Percentiles rank a stretch among this genome's conserved stretches.
Conservation (phyloP, 2,329 filamentous ascomycete genomes). For the Neophaeococcomyces mojaviensis region DNA sequence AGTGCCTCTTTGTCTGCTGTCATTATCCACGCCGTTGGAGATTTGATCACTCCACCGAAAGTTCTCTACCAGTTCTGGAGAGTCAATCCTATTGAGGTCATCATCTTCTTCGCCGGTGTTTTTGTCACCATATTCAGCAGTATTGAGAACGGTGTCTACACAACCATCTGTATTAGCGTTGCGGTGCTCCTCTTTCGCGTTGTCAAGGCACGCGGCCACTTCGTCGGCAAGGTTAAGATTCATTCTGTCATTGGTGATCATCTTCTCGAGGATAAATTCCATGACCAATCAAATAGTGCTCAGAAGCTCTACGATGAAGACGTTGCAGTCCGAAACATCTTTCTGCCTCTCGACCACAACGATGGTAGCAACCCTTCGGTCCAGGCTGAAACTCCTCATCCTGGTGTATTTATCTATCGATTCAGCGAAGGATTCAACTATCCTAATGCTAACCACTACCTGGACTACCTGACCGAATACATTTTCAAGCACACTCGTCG, state of each 20-base stretch:
- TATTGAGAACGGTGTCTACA: constrained; percentile 91
- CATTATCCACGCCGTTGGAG: constrained; percentile 92
- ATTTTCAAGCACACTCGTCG: constrained; percentile 67
- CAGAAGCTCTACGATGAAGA: constrained; percentile 22
- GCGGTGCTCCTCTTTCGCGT: constrained; percentile 76
- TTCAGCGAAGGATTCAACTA: constrained; percentile 96
- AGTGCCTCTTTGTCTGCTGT: constrained; percentile 72
- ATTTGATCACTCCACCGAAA: constrained; percentile 84
- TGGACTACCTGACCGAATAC: constrained; percentile 66
- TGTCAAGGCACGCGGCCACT: constrained; percentile 71
- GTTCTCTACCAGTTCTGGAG: constrained; percentile 93
- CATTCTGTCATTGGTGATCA: constrained; percentile 77
- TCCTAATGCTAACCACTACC: constrained; percentile 81
- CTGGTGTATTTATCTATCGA: constrained; percentile 90
- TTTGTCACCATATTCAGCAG: constrained; percentile 78
- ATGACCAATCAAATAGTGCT: constrained; percentile 17
- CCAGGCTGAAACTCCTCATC: constrained; percentile 71
- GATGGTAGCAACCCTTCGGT: constrained; percentile 87
- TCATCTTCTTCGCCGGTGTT: constrained; percentile 91
- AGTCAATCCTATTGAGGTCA: constrained; percentile 78
- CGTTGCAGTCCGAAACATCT: constrained; percentile 58
- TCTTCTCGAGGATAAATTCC: constrained; percentile 55
- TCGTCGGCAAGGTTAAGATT: constrained; percentile 75
- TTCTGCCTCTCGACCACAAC: constrained; percentile 76
- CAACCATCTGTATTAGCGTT: constrained; percentile 68